These are phyloP conservation scores for Colletotrichum musicola DNA, from an alignment of 2,329 filamentous ascomycete species.

Conservation along the genomic window DNA sequence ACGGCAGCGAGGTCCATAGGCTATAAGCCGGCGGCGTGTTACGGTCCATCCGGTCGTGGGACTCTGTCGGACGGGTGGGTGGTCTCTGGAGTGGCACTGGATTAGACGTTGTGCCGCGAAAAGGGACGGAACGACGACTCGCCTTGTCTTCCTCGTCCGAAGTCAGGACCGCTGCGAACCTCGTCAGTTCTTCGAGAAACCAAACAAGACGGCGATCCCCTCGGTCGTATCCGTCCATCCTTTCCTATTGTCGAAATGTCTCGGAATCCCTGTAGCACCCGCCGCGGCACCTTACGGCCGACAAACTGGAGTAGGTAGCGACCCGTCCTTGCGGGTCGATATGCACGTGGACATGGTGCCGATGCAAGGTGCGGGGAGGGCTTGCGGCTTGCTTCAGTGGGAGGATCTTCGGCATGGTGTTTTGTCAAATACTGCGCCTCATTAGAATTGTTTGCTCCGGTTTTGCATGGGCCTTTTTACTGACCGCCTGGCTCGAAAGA, in stretches of 20 bases:
- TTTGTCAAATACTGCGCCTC: no score
- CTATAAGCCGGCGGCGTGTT: not conserved
- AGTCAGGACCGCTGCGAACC: not conserved
- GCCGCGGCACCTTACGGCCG: constrained; percentile 26
- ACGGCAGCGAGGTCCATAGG: not conserved
- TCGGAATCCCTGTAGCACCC: constrained; percentile 17
- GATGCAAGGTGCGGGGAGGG: constrained; percentile 11
- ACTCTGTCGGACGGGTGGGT: not conserved
- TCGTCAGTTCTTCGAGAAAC: not conserved
- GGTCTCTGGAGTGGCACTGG: constrained; percentile 9
- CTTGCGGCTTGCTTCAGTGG: not conserved
- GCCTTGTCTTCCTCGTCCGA: not conserved
- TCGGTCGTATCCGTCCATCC: no score
- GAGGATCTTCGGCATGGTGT: no score
- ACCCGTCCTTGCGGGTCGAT: constrained; percentile 12
- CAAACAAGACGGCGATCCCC: not conserved
- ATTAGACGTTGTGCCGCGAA: not conserved
- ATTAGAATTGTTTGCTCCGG: no score
- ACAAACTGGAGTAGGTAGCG: not conserved
- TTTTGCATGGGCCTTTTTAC: no score
- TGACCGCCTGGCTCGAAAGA: no score
- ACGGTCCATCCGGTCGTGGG: not conserved
- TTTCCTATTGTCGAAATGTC: not conserved
- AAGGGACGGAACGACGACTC: not conserved
- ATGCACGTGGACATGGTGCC: constrained; percentile 24